Evolutionary conservation across 129 eudicot genomes (phyloP).

Genomic region (Dittrichia graveolens): DNA sequence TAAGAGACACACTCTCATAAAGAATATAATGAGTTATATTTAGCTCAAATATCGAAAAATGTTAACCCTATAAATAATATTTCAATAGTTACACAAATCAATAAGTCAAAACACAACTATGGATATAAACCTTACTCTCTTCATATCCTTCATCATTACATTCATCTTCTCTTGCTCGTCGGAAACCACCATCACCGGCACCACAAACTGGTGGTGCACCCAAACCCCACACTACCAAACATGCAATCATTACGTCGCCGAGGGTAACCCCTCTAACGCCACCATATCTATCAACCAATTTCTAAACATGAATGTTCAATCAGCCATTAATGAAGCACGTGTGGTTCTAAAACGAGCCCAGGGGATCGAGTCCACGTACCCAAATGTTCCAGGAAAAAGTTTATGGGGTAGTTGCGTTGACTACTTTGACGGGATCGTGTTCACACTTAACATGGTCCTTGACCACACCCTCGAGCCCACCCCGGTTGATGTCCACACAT

Average conservation of each 20-base stretch:
- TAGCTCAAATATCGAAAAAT: too few species aligned
- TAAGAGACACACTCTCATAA: too few species aligned
- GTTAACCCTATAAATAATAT: constrained; percentile 12
- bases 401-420: constrained; percentile 34
- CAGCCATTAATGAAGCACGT: constrained; percentile 22
- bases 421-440: constrained; percentile 27
- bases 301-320: constrained; percentile 3
- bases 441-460: constrained; percentile 30
- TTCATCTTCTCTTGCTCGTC: constrained; percentile 31
- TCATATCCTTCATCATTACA: constrained; percentile 2
- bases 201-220: constrained; percentile 37
- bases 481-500: constrained; percentile 29
- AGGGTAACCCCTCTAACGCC: background rate
- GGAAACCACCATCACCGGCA: constrained; percentile 17
- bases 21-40: too few species aligned
- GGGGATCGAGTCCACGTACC: constrained; percentile 25
- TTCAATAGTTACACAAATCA: background rate
- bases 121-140: constrained; percentile 13
- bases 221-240: constrained; percentile 33
- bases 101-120: background rate
- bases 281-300: constrained; percentile 12
- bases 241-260: constrained; percentile 14
- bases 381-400: constrained; percentile 30
- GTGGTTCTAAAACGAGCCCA: constrained; percentile 16
- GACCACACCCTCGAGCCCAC: constrained; percentile 15